Conservation (phyloP, 2,329 filamentous ascomycete genomes). For the Ceratocystis huliohia region DNA sequence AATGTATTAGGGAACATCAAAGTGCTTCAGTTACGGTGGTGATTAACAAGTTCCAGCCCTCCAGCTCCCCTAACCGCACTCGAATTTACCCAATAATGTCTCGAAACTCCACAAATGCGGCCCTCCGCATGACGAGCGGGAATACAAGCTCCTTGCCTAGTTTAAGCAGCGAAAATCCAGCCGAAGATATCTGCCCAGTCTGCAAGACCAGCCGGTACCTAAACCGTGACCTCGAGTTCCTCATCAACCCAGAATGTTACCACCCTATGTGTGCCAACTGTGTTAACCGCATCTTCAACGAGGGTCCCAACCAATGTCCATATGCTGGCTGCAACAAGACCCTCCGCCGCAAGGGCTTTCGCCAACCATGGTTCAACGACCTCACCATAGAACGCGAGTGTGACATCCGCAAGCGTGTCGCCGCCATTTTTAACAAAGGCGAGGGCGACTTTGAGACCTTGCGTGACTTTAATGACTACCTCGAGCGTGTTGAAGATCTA, state of each 20-base stretch:
- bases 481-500: slow-evolving; percentile 81
- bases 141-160: slow-evolving; percentile 17
- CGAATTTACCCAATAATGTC: slow-evolving; percentile 27
- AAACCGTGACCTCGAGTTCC: slow-evolving; percentile 85
- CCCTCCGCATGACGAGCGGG: slow-evolving; percentile 18
- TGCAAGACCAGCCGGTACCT: slow-evolving; percentile 96
- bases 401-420: slow-evolving; percentile 73
- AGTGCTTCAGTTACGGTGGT: background rate
- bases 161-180: slow-evolving; percentile 25
- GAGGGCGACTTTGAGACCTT: slow-evolving; percentile 86
- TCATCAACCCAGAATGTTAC: slow-evolving; percentile 97
- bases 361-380: slow-evolving; percentile 80
- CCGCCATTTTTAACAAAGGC: slow-evolving; percentile 66
- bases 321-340: slow-evolving; percentile 81
- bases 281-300: slow-evolving; percentile 85
- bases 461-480: slow-evolving; percentile 79
- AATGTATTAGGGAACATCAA: background rate
- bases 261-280: slow-evolving; percentile 97
- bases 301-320: slow-evolving; percentile 83
- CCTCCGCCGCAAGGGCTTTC: slow-evolving; percentile 71
- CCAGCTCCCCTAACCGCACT: background rate
- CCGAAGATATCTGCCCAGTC: slow-evolving; percentile 75
- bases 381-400: slow-evolving; percentile 82
- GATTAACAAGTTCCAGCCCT: background rate
- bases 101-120: slow-evolving; percentile 26